Evolutionary conservation across 164 flowering plant species (phyloP), one percentile per base, ranked within the genome.

Genomic region (Aristolochia californica): DNA sequence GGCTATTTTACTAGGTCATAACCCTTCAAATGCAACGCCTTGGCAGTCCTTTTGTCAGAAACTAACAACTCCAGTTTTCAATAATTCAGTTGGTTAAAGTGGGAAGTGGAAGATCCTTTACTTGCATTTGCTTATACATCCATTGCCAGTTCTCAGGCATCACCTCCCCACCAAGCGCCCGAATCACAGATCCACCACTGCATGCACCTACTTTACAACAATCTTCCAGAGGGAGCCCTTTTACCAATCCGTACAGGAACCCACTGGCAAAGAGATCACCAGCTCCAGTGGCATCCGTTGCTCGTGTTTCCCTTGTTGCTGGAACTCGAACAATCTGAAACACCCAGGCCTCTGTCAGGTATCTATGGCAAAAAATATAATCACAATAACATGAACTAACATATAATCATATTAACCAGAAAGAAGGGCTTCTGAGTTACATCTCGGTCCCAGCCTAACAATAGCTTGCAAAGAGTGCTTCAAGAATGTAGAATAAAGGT

Each of bases 251-350:
- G 51, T 88, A 88, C 64, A 93, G 69, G 68, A 93, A 93, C 27
- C 98, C 98, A 62, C 91, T 66, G 0, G 98, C 95, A 68, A 93
- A 88, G 9, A 93, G 88, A 72, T 93, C 98, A 0, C 98, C 98
- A 4, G 98, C 98, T 70, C 98, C 98, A 13, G 98, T 93, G 49
- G 95, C 94, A 78, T 93, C 98, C 14, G 53, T 69, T 27, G 91
- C 80, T 50, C 76, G 80, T 21, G 81, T 48, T 64, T 79, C 83
- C 5, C 91, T 88, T 22, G 83, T 77, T 5, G 98, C 98, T 15
- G 86, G 76, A 43, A 93, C 87, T 55, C 76, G 68, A 10, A 87
- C 97, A 44, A 77, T 60, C 98, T 91, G 79, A 58, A 60, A 68
- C 21, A 10, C 13, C 18, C 14, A 17, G 9, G 20, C 18, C 20